Conservation (phyloP, 345 rosid genomes). For the Eucalyptus tenuipes region DNA sequence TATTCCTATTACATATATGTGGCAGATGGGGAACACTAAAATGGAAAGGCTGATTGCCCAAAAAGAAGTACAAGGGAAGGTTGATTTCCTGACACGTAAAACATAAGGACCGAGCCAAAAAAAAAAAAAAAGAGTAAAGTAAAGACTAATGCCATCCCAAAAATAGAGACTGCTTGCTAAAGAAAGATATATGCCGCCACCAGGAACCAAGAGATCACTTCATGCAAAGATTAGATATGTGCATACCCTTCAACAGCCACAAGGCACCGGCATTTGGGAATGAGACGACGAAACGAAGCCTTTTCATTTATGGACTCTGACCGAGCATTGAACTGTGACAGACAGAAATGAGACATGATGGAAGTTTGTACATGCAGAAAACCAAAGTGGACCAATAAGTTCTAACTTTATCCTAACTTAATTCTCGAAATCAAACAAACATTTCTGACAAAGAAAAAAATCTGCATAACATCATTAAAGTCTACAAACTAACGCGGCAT, state of each 20-base stretch:
- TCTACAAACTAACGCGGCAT: not conserved
- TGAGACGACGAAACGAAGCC: constrained; percentile 83
- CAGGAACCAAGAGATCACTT: not conserved
- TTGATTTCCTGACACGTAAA: not conserved
- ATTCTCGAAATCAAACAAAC: not conserved
- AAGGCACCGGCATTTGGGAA: constrained; percentile 72
- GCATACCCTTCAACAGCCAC: constrained; percentile 82
- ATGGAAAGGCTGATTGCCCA: not conserved
- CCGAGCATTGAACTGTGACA: constrained; percentile 80
- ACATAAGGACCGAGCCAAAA: not conserved
- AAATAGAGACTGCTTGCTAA: not conserved
- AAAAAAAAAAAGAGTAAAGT: not conserved
- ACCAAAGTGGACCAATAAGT: not conserved
- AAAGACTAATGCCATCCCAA: not conserved
- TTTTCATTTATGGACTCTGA: constrained; percentile 73
- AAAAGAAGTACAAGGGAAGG: not conserved
- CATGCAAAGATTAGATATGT: not conserved
- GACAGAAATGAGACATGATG: not conserved
- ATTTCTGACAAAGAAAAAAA: not conserved
- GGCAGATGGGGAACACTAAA: not conserved
- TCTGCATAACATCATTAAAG: not conserved
- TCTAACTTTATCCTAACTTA: not conserved
- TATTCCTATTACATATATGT: not conserved
- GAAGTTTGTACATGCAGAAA: not conserved
- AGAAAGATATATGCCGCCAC: not conserved